Evolutionary conservation across 2,329 filamentous ascomycete species (phyloP), one percentile per base, ranked within the genome.

Genomic region (Fusarium dimerum): DNA sequence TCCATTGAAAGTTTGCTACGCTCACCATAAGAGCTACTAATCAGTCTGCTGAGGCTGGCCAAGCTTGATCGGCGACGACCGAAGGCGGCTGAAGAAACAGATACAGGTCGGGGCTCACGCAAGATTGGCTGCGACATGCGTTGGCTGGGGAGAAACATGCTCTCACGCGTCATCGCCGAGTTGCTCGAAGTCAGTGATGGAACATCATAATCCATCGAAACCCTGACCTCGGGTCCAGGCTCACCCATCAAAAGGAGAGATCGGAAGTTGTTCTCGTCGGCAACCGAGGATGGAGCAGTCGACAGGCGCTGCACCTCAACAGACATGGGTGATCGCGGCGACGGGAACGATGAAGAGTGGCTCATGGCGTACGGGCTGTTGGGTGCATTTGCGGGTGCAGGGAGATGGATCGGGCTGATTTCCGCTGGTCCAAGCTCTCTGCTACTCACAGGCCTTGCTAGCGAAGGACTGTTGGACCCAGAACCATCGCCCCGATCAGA

Each of bases 91-190:
- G 81, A 80, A 2, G 82, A 85, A 29, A 87, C 80, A 0, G 84
- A 87, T 6, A 82, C 79, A 1, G 84, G 85, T 5, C 84, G 79
- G 58, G 85, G 81, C 17, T 83, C 80, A 15, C 76, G 74, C 32
- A 78, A 73, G 4, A 73, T 73, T 40, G 76, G 70, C 43, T 78
- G 77, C 8, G 77, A 76, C 55, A 80, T 76, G 34, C 79, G 76
- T 57, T 75, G 63, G 70, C 71, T 68, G 48, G 76, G 64, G 1
- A 70, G 61, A 42, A 79, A 78, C 36, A 75, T 75, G 62, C 87
- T 89, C 60, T 89, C 85, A 43, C 84, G 81, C 7, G 86, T 88
- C 82, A 87, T 90, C 10, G 87, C 90, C 10, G 89, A 92, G 60
- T 87, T 85, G 66, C 87, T 90, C 65, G 87, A 91, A 2, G 87